Conservation (phyloP, 768 basidiomycete genomes). For the Pleurotus ostreatus region DNA sequence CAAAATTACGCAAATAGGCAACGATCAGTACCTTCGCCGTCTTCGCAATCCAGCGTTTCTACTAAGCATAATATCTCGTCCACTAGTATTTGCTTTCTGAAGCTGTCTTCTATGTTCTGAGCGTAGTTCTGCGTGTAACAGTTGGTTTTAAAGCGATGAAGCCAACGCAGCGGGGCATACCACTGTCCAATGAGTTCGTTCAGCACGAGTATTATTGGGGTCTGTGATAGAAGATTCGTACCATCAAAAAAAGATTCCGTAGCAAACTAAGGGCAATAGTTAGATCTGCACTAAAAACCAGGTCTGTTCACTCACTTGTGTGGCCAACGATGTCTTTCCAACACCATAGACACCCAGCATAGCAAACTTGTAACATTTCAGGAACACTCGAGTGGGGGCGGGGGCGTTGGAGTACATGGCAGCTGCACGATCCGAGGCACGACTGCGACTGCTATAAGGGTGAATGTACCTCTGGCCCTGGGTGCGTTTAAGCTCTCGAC, state of each 20-base stretch:
- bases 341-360: conserved; percentile 23
- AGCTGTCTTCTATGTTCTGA: conserved; percentile 4
- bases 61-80: conserved; percentile 2
- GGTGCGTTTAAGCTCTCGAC: conserved; percentile 3
- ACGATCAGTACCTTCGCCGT: conserved; percentile 1
- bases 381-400: neutral
- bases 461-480: conserved; percentile 1
- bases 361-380: conserved; percentile 19
- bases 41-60: conserved; percentile 8
- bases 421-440: neutral
- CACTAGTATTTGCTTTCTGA: conserved; percentile 3
- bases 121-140: neutral
- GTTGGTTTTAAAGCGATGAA: no score
- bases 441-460: neutral
- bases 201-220: neutral
- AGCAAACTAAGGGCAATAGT: neutral
- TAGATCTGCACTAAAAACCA: neutral
- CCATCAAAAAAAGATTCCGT: neutral
- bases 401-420: neutral
- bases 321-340: conserved; percentile 26
- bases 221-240: neutral
- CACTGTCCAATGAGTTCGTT: neutral
- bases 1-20: neutral
- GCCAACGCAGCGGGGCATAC: neutral
- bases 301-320: conserved; percentile 15